Base-by-base conservation (phyloP, 2,329 filamentous ascomycete species). In the Diatrype stigma region DNA sequence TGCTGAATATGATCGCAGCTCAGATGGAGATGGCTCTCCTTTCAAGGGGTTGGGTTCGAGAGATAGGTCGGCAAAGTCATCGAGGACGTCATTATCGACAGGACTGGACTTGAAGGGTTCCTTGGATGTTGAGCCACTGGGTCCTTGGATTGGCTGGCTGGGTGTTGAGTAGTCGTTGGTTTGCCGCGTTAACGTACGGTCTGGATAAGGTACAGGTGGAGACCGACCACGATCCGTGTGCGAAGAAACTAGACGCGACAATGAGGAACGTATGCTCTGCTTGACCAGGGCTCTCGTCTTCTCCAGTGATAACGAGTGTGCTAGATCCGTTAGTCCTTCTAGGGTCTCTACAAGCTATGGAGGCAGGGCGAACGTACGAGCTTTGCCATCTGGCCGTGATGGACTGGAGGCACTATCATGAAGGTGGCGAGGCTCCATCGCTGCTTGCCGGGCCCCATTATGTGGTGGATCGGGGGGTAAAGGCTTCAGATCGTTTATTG, bases 401-500 rank as follows among this genome's bases (percentile, higher is more conserved):
- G 55, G 55, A 26, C 53, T 46, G 28, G 51, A 42, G 42, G 52
- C 54, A 42, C 50, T 38, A 11, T 59, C 50, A 37, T 56, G 56
- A 30, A 53, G 44, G 38, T 56, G 53, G 22, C 52, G 51, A 32
- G 45, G 17, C 12, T 53, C 46, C 49, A 44, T 49, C 23, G 51
- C 32, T 28, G 51, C 48, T 7, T 51, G 50, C 16, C 61, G 57
- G 11, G 52, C 57, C 50, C 60, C 60, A 53, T 62, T 49, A 42
- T 59, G 52, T 17, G 53, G 50, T 16, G 55, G 34, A 23, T 60
- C 52, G 12, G 66, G 62, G 30, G 64, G 65, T 26, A 55, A 49
- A 1, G 78, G 77, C 53, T 80, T 76, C 48, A 96, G 69, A 65
- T 96, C 90, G 65, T 95, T 96, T 64, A 96, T 84, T 17, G 88